These are phyloP conservation scores for Suhomyces kilbournensis DNA, from an alignment of 805 yeast species.

Conservation along the genomic window DNA sequence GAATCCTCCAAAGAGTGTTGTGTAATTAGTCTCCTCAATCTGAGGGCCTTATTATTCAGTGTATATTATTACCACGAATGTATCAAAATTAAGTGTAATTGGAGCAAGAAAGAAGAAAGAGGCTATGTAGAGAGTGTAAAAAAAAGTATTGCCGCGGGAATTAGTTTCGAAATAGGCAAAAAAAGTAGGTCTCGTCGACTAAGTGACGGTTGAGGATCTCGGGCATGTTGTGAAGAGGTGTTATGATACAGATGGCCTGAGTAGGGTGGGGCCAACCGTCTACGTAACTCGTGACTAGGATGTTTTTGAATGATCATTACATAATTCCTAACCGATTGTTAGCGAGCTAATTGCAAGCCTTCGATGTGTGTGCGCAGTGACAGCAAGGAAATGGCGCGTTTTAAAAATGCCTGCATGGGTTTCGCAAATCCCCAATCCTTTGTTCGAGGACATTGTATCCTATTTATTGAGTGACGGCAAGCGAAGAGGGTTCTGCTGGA, in stretches of 20 bases:
- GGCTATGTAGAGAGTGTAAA: background rate
- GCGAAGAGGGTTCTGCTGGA: background rate
- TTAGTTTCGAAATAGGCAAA: background rate
- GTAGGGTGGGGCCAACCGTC: background rate
- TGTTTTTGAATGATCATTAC: background rate
- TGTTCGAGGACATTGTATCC: background rate
- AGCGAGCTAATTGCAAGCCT: background rate
- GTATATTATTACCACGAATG: background rate
- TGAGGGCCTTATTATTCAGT: background rate
- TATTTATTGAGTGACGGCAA: background rate
- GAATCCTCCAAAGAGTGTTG: conserved; percentile 6
- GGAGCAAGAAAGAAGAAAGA: background rate
- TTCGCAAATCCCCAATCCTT: background rate
- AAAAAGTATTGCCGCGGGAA: background rate
- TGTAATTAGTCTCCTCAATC: background rate
- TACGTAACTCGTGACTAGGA: background rate
- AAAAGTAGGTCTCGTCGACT: background rate
- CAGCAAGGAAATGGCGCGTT: background rate
- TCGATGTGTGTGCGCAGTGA: background rate
- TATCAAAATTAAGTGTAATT: background rate
- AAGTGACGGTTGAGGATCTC: background rate
- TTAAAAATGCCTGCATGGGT: background rate
- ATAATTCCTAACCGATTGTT: background rate
- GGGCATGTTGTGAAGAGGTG: background rate
- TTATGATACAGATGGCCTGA: background rate